These are phyloP conservation scores for Colletotrichum scovillei DNA, from an alignment of 2,329 filamentous ascomycete species.

Conservation along the genomic window DNA sequence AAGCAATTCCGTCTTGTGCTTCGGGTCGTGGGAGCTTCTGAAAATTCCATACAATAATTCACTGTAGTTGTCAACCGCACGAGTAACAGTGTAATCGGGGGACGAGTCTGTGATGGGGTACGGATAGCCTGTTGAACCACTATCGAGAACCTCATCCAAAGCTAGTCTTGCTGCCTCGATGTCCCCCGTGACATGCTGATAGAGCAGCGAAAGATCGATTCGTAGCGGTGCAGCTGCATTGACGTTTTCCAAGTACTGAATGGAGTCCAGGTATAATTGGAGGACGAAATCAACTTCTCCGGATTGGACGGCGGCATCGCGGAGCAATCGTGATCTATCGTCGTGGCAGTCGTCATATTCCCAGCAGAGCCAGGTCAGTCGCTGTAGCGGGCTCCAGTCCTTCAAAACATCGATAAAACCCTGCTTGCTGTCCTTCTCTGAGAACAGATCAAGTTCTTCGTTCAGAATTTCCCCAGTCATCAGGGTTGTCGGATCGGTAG, in stretches of 20 bases:
- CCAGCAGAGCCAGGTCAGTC: slow-evolving; percentile 42
- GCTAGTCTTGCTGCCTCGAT: slow-evolving; percentile 25
- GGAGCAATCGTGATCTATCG: slow-evolving; percentile 22
- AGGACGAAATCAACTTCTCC: slow-evolving; percentile 39
- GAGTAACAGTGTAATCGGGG: slow-evolving; percentile 31
- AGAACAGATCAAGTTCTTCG: slow-evolving; percentile 38
- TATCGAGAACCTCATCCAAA: slow-evolving; percentile 40
- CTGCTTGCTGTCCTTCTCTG: slow-evolving; percentile 20
- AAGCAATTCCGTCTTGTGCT: slow-evolving; percentile 37
- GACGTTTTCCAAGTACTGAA: slow-evolving; percentile 42
- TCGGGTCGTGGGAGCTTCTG: slow-evolving; percentile 36
- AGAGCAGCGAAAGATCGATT: slow-evolving; percentile 33
- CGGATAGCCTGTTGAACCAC: slow-evolving; percentile 36
- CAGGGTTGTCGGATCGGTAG: slow-evolving; percentile 37
- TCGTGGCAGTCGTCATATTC: slow-evolving; percentile 30
- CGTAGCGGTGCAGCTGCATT: slow-evolving; percentile 40
- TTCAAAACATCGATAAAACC: slow-evolving; percentile 38
- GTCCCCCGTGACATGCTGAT: slow-evolving; percentile 37
- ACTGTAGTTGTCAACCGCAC: slow-evolving; percentile 35
- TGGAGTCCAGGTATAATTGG: slow-evolving; percentile 39
- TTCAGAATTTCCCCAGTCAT: slow-evolving; percentile 37
- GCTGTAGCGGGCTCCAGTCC: slow-evolving; percentile 40
- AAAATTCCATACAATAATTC: slow-evolving; percentile 40
- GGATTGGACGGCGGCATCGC: slow-evolving; percentile 34
- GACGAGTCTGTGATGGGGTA: slow-evolving; percentile 39